phyloP scores from a whole-genome alignment of 192 early-diverging fungal species.

The Chytriomyces hyalinus region DNA sequence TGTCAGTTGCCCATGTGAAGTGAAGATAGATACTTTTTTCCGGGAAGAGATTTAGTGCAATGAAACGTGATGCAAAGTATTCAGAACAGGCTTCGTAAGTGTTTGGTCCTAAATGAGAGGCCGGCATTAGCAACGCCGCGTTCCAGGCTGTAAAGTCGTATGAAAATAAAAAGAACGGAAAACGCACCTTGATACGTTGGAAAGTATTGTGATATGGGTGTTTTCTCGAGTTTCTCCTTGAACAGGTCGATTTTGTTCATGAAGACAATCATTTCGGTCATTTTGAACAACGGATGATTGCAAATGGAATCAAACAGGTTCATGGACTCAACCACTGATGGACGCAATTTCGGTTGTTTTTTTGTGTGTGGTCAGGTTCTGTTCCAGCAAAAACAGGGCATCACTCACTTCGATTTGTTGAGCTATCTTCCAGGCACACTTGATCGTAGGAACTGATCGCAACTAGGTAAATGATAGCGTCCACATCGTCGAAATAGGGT shows the following conservation, averaged over 20 bases:
- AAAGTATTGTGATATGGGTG: slow-evolving; percentile 58
- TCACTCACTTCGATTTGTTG: slow-evolving; percentile 55
- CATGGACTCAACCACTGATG: slow-evolving; percentile 47
- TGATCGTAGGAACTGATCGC: slow-evolving; percentile 68
- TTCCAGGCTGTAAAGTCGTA: not conserved
- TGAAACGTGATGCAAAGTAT: slow-evolving; percentile 53
- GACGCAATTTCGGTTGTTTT: not conserved
- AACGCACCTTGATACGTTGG: slow-evolving; percentile 58
- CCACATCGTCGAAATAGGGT: slow-evolving; percentile 69
- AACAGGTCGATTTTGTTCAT: slow-evolving; percentile 73
- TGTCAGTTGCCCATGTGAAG: slow-evolving; percentile 71
- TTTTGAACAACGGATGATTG: slow-evolving; percentile 51
- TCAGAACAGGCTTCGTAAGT: slow-evolving; percentile 51
- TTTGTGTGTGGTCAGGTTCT: not conserved
- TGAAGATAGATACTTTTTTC: slow-evolving; percentile 64
- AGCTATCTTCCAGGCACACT: slow-evolving; percentile 60
- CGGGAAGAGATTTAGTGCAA: slow-evolving; percentile 45
- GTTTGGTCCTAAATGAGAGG: slow-evolving; percentile 43
- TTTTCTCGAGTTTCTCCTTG: slow-evolving; percentile 54
- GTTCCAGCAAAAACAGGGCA: not conserved
- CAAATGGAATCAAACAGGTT: slow-evolving; percentile 47
- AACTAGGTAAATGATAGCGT: slow-evolving; percentile 68
- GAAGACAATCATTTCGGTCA: slow-evolving; percentile 66
- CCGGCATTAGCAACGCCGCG: not conserved
- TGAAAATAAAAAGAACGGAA: not conserved